phyloP scores from a whole-genome alignment of 495 filamentous ascomycete species.

The Trichoderma reesei region DNA sequence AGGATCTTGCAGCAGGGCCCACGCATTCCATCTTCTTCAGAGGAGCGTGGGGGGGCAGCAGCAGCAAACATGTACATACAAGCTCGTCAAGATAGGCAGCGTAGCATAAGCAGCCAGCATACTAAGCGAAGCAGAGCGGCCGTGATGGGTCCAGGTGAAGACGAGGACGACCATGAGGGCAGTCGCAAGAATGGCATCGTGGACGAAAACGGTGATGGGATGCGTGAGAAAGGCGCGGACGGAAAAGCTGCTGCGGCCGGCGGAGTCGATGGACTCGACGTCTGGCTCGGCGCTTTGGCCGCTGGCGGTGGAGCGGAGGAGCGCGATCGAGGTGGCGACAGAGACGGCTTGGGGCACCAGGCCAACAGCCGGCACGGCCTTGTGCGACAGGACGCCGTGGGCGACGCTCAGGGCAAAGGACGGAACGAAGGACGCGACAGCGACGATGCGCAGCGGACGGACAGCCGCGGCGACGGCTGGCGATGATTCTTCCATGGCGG shows the following conservation, averaged over 20 bases:
- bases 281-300: neutral
- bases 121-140: constrained; percentile 18
- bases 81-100: constrained; percentile 30
- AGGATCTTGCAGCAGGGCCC: neutral
- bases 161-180: constrained; percentile 29
- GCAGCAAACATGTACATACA: too few relatives aligned
- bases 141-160: constrained; percentile 28
- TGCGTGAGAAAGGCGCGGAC: constrained; percentile 17
- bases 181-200: constrained; percentile 25
- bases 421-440: constrained; percentile 40
- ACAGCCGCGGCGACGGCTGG: neutral
- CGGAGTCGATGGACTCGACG: constrained; percentile 10
- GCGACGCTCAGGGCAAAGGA: constrained; percentile 39
- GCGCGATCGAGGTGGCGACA: constrained; percentile 19
- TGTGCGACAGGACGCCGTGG: constrained; percentile 29
- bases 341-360: constrained; percentile 32
- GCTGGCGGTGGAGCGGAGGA: constrained; percentile 17
- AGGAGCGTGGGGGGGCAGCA: neutral
- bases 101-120: constrained; percentile 35
- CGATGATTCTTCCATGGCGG: neutral
- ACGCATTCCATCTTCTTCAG: too few relatives aligned
- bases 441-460: constrained; percentile 27
- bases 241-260: constrained; percentile 12
- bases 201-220: constrained; percentile 29
- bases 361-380: constrained; percentile 29